phyloP scores from a whole-genome alignment of 2,329 filamentous ascomycete species.

The Clonostachys chloroleuca region DNA sequence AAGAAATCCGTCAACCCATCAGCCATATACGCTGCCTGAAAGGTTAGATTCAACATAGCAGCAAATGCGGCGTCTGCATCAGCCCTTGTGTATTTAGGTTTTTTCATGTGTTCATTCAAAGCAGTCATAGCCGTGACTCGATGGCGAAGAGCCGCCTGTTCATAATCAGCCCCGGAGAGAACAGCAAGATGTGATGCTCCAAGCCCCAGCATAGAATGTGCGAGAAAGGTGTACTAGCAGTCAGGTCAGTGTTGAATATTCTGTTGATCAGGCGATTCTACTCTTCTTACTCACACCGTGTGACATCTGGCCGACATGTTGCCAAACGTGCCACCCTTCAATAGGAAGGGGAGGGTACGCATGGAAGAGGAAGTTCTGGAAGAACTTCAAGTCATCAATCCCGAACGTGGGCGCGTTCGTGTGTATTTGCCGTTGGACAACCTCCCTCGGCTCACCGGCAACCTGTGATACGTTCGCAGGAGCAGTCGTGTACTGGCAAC shows the following conservation, averaged over 20 bases:
- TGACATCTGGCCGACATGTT: conserved; percentile 25
- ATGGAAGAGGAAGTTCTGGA: conserved; percentile 44
- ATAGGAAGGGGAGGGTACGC: conserved; percentile 35
- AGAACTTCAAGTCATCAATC: conserved; percentile 42
- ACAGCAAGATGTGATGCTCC: conserved; percentile 30
- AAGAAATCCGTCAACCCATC: conserved; percentile 32
- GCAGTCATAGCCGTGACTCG: conserved; percentile 26
- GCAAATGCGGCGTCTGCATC: conserved; percentile 31
- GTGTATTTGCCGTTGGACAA: too few relatives aligned
- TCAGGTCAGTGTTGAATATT: background rate
- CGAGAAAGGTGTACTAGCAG: conserved; percentile 28
- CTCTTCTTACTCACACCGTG: conserved; percentile 19
- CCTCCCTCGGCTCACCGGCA: background rate
- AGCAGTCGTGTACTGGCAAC: conserved; percentile 23
- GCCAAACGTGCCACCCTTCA: conserved; percentile 27
- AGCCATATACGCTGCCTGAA: conserved; percentile 29
- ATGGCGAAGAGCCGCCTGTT: conserved; percentile 24
- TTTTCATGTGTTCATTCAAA: conserved; percentile 23
- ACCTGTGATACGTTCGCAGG: background rate
- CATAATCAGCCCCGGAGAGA: conserved; percentile 11
- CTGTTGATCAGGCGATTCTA: too few relatives aligned
- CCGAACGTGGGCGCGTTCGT: conserved; percentile 19
- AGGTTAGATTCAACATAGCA: conserved; percentile 27
- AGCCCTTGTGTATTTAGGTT: conserved; percentile 13
- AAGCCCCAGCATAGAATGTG: conserved; percentile 33